Evolutionary conservation across 1,284 basidiomycete genomes (phyloP), one percentile per base, ranked within the genome.

Genomic region (Naganishia sp.): DNA sequence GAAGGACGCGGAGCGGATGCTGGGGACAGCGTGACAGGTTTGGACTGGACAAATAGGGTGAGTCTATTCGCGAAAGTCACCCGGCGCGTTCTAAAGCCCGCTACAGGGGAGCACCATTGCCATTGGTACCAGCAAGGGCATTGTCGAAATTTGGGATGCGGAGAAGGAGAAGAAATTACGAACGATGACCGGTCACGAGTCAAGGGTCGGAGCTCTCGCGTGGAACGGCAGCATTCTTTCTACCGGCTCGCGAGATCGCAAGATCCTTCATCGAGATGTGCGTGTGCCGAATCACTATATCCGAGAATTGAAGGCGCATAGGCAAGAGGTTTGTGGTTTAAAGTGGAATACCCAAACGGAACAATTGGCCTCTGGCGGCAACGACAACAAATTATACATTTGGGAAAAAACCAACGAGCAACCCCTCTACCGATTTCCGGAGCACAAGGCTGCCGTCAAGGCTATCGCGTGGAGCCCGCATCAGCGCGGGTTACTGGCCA

Each of bases 391-490:
- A 81, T 89, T 99, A 10, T 93, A 92, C 73, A 92, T 99, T 64
- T 99, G 95, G 93, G 93, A 96, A 81, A 81, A 81, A 55, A 77
- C 78, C 0, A 83, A 83, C 4, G 82, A 84, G 43, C 80, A 84
- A 31, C 94, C 94, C 1, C 80, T 97, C 16, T 94, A 90, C 86
- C 90, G 92, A 74, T 99, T 98, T 78, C 91, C 92, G 65, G 92
- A 98, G 71, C 96, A 99, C 76, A 90, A 89, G 2, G 95, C 96
- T 0, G 95, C 95, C 0, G 94, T 99, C 69, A 99, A 99, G 77
- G 95, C 96, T 2, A 88, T 99, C 21, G 93, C 94, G 1, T 99
- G 96, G 95, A 94, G 92, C 76, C 95, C 95, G 4, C 96, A 99
- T 78, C 86, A 96, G 67, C 84, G 89, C 21, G 94, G 94, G 1